phyloP scores from a whole-genome alignment of 352 stramenopile genomes.

The Globisporangium barbulae region DNA sequence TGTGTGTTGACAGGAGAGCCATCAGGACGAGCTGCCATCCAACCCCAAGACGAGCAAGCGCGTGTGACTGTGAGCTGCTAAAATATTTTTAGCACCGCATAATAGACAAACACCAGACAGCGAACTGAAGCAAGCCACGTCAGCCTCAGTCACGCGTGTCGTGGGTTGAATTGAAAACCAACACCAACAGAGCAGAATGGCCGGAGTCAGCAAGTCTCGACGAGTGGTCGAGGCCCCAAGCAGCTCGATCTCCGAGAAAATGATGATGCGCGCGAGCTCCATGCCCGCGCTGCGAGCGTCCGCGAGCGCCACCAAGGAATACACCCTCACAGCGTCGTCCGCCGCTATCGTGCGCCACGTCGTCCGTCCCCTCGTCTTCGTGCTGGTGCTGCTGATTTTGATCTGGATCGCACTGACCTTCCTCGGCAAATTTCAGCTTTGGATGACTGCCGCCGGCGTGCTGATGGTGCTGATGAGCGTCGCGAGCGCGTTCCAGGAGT shows the following conservation, averaged over 20 bases:
- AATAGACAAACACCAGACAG: neutral
- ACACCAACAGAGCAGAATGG: constrained; percentile 8
- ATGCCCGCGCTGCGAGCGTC: constrained; percentile 15
- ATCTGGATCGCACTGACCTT: constrained; percentile 44
- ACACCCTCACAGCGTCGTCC: constrained; percentile 13
- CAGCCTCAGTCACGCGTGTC: neutral
- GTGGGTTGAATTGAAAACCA: no score
- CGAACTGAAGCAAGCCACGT: neutral
- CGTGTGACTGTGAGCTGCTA: neutral
- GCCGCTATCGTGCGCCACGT: constrained; percentile 12
- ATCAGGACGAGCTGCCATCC: neutral
- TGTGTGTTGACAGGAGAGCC: neutral
- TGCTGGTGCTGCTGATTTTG: constrained; percentile 35
- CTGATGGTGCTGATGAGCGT: constrained; percentile 64
- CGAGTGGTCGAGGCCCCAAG: constrained; percentile 4
- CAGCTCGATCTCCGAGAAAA: constrained; percentile 7
- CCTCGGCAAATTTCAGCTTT: constrained; percentile 55
- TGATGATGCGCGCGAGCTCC: neutral
- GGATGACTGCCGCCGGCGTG: constrained; percentile 61
- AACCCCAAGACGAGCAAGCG: neutral
- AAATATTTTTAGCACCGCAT: neutral
- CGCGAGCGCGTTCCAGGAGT: constrained; percentile 58
- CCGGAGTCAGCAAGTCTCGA: constrained; percentile 10
- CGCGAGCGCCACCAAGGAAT: constrained; percentile 19
- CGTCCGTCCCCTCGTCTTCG: constrained; percentile 26